Evolutionary conservation across 2,329 filamentous ascomycete species (phyloP), one percentile per base, ranked within the genome.

Genomic region (Periconia digitata): DNA sequence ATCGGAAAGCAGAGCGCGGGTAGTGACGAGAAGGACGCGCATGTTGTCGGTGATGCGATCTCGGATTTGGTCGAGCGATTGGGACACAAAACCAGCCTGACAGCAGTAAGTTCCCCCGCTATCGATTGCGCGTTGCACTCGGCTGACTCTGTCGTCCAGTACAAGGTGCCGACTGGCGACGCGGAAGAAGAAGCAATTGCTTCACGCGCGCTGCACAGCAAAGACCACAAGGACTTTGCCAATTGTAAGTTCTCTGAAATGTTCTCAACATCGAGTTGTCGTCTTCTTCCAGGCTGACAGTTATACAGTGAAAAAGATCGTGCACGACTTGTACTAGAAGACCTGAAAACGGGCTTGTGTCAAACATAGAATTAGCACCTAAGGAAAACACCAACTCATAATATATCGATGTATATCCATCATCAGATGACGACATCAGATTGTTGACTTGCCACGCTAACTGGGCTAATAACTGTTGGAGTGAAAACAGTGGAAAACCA

Each of bases 41-140:
- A 71, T 27, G 60, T 71, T 18, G 76, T 80, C 5, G 75, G 70
- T 10, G 68, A 76, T 53, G 73, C 74, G 3, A 74, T 80, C 32
- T 58, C 74, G 22, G 61, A 69, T n/a, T 60, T 80, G 12, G 76
- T 80, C 3, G 60, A 74, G 44, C 53, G 59, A 6, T 56, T 80
- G n/a, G 77, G 72, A 1, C 63, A 70, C 46, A 70, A 69, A 42
- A 71, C 67, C 1, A 67, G 57, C 1, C 47, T 71, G 47, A 67
- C 64, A 40, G 64, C 64, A 27, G 67, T 69, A 59, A 47, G 67
- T 58, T n/a, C 6, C 18, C 15, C 1, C 6, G 12, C 16, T n/a
- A 2, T 8, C n/a, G 8, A 22, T 20, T 6, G 4, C 38, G 1
- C 18, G 1, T 8, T 32, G 12, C 13, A 3, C 40, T 38, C 23